These are phyloP conservation scores for Cryptococcus sp. DNA, from an alignment of 1,284 basidiomycete genomes.

Conservation along the genomic window DNA sequence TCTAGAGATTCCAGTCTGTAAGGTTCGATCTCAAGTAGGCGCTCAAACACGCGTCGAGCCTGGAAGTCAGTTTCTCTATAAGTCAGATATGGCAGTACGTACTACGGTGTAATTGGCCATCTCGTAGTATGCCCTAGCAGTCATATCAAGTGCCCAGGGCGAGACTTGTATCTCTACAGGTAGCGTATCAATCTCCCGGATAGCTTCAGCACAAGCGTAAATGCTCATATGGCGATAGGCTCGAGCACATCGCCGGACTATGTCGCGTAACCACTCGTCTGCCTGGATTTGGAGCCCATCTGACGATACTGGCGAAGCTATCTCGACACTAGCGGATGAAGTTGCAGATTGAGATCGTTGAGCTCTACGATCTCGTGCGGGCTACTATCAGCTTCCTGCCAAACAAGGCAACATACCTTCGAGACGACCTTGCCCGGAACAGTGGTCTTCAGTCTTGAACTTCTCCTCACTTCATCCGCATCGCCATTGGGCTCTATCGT, in stretches of 20 bases:
- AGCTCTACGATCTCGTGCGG: conserved; percentile 19
- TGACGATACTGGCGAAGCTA: conserved; percentile 60
- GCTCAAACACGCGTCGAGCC: conserved; percentile 82
- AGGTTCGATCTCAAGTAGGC: conserved; percentile 72
- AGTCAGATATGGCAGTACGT: conserved; percentile 43
- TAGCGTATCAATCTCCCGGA: conserved; percentile 69
- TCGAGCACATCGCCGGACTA: conserved; percentile 73
- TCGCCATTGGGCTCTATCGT: conserved; percentile 31
- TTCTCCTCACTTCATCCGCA: conserved; percentile 28
- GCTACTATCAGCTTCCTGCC: conserved; percentile 4
- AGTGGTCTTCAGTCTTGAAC: conserved; percentile 32
- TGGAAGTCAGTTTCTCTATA: conserved; percentile 36
- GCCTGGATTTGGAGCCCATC: conserved; percentile 68
- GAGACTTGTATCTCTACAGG: conserved; percentile 70
- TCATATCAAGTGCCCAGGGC: conserved; percentile 70
- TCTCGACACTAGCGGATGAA: conserved; percentile 58
- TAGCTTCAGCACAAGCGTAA: conserved; percentile 69
- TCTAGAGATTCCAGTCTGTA: conserved; percentile 87
- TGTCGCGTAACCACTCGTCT: conserved; percentile 73
- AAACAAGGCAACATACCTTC: conserved; percentile 3
- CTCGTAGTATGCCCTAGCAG: conserved; percentile 82
- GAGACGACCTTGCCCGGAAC: conserved; percentile 12
- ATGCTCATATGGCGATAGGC: conserved; percentile 67
- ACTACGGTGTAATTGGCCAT: conserved; percentile 78
- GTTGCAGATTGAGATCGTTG: conserved; percentile 40